phyloP scores from a whole-genome alignment of 2,329 filamentous ascomycete genomes.

The Curvularia verruculosa region DNA sequence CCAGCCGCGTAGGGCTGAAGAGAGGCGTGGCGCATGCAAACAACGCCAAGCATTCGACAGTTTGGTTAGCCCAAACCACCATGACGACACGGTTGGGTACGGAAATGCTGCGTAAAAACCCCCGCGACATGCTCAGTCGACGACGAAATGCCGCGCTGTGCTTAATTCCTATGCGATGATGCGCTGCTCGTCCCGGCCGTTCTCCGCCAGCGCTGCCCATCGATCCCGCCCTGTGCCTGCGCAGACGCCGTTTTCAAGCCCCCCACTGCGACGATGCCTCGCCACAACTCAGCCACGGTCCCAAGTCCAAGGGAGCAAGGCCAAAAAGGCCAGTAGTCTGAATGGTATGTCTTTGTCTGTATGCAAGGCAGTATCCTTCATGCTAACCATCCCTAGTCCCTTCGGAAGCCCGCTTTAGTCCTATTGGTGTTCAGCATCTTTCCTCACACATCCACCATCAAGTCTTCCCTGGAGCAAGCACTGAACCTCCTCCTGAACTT shows the following conservation, averaged over 20 bases:
- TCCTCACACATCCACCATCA: slow-evolving; percentile 83
- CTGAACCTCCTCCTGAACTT: slow-evolving; percentile 69
- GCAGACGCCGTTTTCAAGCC: slow-evolving; percentile 18
- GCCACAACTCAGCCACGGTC: slow-evolving; percentile 27
- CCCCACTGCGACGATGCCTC: slow-evolving; percentile 34
- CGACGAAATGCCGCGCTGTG: slow-evolving; percentile 37
- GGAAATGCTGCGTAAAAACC: background rate
- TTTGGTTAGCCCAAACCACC: background rate
- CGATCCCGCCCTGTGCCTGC: slow-evolving; percentile 24
- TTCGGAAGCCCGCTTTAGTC: slow-evolving; percentile 77
- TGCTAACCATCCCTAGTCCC: slow-evolving; percentile 33
- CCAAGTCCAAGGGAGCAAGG: slow-evolving; percentile 1
- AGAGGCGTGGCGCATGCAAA: background rate
- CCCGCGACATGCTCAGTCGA: background rate
- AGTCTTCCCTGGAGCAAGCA: slow-evolving; percentile 69
- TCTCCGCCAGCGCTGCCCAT: slow-evolving; percentile 28
- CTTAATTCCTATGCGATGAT: slow-evolving; percentile 28
- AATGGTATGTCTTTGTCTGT: slow-evolving; percentile 25
- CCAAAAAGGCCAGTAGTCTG: slow-evolving; percentile 14
- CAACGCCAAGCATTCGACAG: slow-evolving; percentile 5
- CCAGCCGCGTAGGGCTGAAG: slow-evolving; percentile 14
- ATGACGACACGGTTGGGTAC: slow-evolving; percentile 4
- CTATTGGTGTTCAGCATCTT: slow-evolving; percentile 93
- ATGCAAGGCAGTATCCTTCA: too few species aligned
- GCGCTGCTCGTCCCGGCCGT: slow-evolving; percentile 37